These are phyloP conservation scores for Leersia perrieri DNA, from an alignment of 176 grass and related monocot genomes.

Conservation along the genomic window DNA sequence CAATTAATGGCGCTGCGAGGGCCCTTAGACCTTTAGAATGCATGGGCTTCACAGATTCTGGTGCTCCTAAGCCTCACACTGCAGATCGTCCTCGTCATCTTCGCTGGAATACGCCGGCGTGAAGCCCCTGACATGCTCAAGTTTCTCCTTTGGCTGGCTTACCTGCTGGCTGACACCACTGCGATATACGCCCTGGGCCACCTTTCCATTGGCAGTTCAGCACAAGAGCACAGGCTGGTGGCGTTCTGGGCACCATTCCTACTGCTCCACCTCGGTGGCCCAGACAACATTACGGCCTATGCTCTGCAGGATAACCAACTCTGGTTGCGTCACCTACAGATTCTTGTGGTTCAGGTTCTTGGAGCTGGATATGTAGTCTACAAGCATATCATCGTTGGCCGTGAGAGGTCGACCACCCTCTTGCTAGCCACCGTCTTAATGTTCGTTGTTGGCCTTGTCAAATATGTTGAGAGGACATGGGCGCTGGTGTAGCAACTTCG, in stretches of 20 bases:
- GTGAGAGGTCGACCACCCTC: not conserved
- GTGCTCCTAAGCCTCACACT: not conserved
- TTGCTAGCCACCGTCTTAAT: not conserved
- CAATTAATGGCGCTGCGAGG: no score
- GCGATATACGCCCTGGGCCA: slow-evolving; percentile 31
- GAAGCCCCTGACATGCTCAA: no score
- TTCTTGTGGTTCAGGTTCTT: not conserved
- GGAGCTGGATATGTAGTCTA: not conserved
- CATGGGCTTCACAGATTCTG: slow-evolving; percentile 10
- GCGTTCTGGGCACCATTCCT: slow-evolving; percentile 34
- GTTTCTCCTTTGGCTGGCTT: slow-evolving; percentile 19
- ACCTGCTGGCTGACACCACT: slow-evolving; percentile 32
- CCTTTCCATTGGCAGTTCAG: not conserved
- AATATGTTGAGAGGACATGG: slow-evolving; percentile 7
- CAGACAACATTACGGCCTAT: no score
- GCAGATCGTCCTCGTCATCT: not conserved
- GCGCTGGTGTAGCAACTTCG: not conserved
- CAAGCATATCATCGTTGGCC: not conserved
- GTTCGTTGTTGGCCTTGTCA: not conserved
- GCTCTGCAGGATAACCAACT: slow-evolving; percentile 27
- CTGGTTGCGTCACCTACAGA: slow-evolving; percentile 15
- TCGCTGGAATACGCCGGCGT: not conserved
- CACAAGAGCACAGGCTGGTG: not conserved
- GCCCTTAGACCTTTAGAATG: not conserved
- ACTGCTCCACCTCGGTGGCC: not conserved